A percentile compares a stretch with the other conserved stretches of the same genome.
These are phyloP conservation scores for Endoconidiophora polonica DNA, from an alignment of 2,329 filamentous ascomycete species.

Conservation along the genomic window DNA sequence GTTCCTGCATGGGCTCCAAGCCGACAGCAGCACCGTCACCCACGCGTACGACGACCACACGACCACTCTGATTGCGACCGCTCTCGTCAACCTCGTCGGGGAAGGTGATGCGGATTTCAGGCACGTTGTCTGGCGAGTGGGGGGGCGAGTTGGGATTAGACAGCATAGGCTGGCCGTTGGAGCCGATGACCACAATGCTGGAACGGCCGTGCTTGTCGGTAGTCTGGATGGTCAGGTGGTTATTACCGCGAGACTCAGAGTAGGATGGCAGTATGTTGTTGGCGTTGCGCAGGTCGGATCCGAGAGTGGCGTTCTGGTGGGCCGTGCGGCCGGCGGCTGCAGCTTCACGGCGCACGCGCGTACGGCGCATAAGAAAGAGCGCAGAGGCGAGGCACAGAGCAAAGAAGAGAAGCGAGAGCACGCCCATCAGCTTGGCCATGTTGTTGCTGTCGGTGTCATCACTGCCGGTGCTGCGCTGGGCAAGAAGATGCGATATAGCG, in stretches of 20 bases:
- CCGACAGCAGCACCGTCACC: slow-evolving; percentile 67
- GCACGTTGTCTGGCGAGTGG: slow-evolving; percentile 64
- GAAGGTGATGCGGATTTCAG: slow-evolving; percentile 96
- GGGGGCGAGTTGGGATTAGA: slow-evolving; percentile 60
- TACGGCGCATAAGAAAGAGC: slow-evolving; percentile 58
- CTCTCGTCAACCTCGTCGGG: slow-evolving; percentile 82
- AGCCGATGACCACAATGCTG: slow-evolving; percentile 62
- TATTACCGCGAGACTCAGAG: slow-evolving; percentile 31
- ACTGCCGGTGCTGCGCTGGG: slow-evolving; percentile 17
- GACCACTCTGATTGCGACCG: slow-evolving; percentile 66
- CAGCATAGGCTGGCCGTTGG: slow-evolving; percentile 60
- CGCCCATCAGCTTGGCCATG: slow-evolving; percentile 58
- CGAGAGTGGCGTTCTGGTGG: slow-evolving; percentile 31
- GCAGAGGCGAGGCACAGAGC: slow-evolving; percentile 49
- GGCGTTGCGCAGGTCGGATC: slow-evolving; percentile 47
- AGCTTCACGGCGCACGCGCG: slow-evolving; percentile 29
- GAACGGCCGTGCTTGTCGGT: slow-evolving; percentile 35
- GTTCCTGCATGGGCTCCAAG: slow-evolving; percentile 69
- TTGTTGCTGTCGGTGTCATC: slow-evolving; percentile 41
- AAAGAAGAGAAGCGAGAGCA: slow-evolving; percentile 63
- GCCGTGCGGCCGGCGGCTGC: slow-evolving; percentile 45
- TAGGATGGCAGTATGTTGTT: slow-evolving; percentile 27
- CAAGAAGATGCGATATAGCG: slow-evolving; percentile 10
- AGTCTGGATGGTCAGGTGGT: slow-evolving; percentile 41
- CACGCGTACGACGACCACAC: slow-evolving; percentile 81